Evolutionary conservation across 148 eudicot species (phyloP), one percentile per base, ranked within the genome.

Genomic region (Polygonum aviculare): DNA sequence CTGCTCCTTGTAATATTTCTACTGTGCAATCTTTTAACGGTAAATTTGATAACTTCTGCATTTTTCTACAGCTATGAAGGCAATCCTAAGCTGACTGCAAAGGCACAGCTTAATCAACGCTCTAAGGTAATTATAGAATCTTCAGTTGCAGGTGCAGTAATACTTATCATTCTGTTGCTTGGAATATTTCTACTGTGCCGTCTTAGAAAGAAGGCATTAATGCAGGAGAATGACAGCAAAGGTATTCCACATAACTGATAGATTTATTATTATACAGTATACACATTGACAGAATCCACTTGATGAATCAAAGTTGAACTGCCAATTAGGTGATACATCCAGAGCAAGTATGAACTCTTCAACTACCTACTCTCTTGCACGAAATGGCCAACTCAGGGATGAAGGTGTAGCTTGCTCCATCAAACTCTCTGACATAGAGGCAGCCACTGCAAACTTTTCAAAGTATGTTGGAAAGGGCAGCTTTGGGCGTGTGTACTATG

Each of bases 401-500:
- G 96, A 95, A 72, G 93, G 96, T 52, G 87, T 89, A 38, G 87
- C 98, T 79, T 87, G 86, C 81, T 84, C 80, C 79, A 87, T 92
- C 79, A 85, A 88, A 71, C 84, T 92, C 69, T 12, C 86, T 7
- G 96, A 90, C 67, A 82, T 95, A 75, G 94, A 92, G 86, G 90
- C 81, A 78, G 97, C 96, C 55, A 95, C 99, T 0, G 75, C 81
- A 71, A 85, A 74, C 60, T 95, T 92, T 67, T 84, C 91, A 38
- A 93, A 79, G 81, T 82, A 79, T 63, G 88, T 95, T 57, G 99
- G 97, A 40, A 83, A 86, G 84, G 99, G 99, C 81, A 93, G 99
- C 85, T 93, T 89, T 74, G 99, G 99, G 75, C 87, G 90, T 41
- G 99, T 95, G n/a, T 95, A 90, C 80, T 93, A 93, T 76, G 99